Evolutionary conservation across 495 filamentous ascomycete genomes (phyloP), one percentile per base, ranked within the genome.

Genomic region (Aspergillus steynii): DNA sequence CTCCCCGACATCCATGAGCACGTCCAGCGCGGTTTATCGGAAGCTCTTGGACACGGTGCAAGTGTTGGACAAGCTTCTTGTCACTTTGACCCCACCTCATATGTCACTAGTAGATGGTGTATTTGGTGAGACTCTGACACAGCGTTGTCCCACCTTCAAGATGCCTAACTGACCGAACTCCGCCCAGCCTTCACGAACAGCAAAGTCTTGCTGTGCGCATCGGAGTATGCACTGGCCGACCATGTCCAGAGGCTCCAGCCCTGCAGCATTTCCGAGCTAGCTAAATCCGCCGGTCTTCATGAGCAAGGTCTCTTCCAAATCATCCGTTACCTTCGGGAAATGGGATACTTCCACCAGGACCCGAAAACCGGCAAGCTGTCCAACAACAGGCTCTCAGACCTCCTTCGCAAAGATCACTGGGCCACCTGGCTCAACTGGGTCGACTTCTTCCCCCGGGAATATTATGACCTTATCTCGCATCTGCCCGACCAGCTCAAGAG

Each of bases 371-470:
- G 28, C 50, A 28, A 5, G 4, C 29, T 29, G 27, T n/a, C 27
- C 27, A 53, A 53, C 28, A 53, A 53, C 28, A 10, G 50, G 6
- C 27, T 29, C 2, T 53, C 50, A 6, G 50, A 28, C 25, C 15
- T 53, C 2, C 25, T 53, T n/a, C 20, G 14, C 27, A n/a, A 28
- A 27, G 50, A 53, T 6, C 50, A 53, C 50, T 53, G 50, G 50
- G 29, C 50, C 26, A 28, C 27, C 5, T 53, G 50, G 50, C 50
- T 29, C 12, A 27, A 29, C 50, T 53, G 50, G 50, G 20, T 29
- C 26, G 50, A 53, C 50, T 32, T 59, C n/a, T 50, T 53, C 12
- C 49, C 49, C 2, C 52, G 25, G 31, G 42, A 59, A 25, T 53
- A 34, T 26, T 59, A 53, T 20, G 57, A 59, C 26, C 37, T 59